These are phyloP conservation scores for Acanthochlamys bracteata DNA, from an alignment of 106 monocot species.

Conservation along the genomic window DNA sequence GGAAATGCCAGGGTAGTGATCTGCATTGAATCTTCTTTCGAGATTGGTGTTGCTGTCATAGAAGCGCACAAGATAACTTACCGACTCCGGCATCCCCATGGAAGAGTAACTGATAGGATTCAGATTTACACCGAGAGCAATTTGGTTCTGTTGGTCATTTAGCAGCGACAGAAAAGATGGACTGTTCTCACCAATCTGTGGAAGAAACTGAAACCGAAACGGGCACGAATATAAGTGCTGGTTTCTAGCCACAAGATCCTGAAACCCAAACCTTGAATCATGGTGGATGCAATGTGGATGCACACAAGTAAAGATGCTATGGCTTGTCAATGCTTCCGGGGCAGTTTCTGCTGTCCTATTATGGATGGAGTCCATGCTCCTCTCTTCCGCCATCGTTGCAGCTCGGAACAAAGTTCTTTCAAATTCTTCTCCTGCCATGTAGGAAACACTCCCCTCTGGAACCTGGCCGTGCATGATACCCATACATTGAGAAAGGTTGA, in stretches of 20 bases:
- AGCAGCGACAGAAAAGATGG: slow-evolving; percentile 29
- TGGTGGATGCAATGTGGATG: slow-evolving; percentile 24
- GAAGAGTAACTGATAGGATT: slow-evolving; percentile 15
- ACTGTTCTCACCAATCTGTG: slow-evolving; percentile 44
- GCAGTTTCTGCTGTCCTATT: slow-evolving; percentile 22
- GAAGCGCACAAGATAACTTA: slow-evolving; percentile 54
- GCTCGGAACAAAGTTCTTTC: neutral
- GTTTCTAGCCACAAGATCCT: slow-evolving; percentile 25
- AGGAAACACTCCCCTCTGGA: neutral
- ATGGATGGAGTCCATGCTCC: slow-evolving; percentile 25
- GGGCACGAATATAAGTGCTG: slow-evolving; percentile 32
- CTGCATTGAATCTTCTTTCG: neutral
- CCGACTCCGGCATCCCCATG: slow-evolving; percentile 39
- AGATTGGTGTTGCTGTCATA: slow-evolving; percentile 36
- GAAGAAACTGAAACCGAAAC: slow-evolving; percentile 1
- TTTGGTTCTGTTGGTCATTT: slow-evolving; percentile 9
- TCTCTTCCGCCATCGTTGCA: slow-evolving; percentile 24
- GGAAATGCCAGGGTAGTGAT: neutral
- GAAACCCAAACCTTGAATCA: slow-evolving; percentile 18
- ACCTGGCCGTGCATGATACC: slow-evolving; percentile 13
- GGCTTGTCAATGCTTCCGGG: slow-evolving; percentile 12
- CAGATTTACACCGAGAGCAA: neutral
- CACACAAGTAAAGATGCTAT: slow-evolving; percentile 26
- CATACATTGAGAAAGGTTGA: slow-evolving; percentile 7
- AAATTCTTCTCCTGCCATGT: neutral